A percentile compares a stretch with the other conserved stretches of the same genome.
Evolutionary conservation across 2,329 filamentous ascomycete species (phyloP).

Genomic region (Cryphonectria nitschkei): DNA sequence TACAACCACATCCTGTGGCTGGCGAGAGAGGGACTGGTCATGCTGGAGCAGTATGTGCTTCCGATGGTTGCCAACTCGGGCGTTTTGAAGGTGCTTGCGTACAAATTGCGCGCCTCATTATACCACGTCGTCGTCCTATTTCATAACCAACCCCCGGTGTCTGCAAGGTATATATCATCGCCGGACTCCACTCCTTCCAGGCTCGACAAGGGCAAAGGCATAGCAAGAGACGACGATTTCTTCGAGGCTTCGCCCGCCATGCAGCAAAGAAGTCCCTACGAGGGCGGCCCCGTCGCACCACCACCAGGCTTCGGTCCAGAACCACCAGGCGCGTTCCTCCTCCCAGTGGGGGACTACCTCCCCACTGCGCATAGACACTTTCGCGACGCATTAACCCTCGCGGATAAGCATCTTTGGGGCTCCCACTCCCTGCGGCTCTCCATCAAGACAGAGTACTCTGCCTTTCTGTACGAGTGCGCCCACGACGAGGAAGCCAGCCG

Average conservation of each 20-base stretch:
- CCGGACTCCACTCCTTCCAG: slow-evolving; percentile 47
- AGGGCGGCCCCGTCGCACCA: slow-evolving; percentile 62
- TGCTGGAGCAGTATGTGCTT: slow-evolving; percentile 85
- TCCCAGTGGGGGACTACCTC: slow-evolving; percentile 80
- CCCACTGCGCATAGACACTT: slow-evolving; percentile 83
- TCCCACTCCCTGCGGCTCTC: slow-evolving; percentile 89
- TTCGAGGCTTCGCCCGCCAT: slow-evolving; percentile 7
- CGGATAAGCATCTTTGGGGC: slow-evolving; percentile 77
- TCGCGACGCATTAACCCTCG: slow-evolving; percentile 72
- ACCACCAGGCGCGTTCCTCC: slow-evolving; percentile 71
- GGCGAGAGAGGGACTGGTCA: slow-evolving; percentile 83
- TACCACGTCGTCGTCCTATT: slow-evolving; percentile 97
- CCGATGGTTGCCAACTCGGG: slow-evolving; percentile 79
- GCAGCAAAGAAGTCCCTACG: slow-evolving; percentile 33
- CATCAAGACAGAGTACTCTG: slow-evolving; percentile 88
- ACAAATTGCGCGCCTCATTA: slow-evolving; percentile 91
- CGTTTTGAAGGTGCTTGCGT: slow-evolving; percentile 86
- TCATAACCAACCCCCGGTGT: slow-evolving; percentile 84
- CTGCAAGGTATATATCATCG: slow-evolving; percentile 58
- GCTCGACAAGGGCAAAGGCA: slow-evolving; percentile 53
- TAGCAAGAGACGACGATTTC: slow-evolving; percentile 44
- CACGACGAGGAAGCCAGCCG: slow-evolving; percentile 80
- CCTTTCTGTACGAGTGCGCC: slow-evolving; percentile 91
- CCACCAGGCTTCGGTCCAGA: slow-evolving; percentile 58
- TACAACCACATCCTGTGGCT: slow-evolving; percentile 94